A percentile compares a stretch with the other conserved stretches of the same genome.
phyloP scores from a whole-genome alignment of 2,329 filamentous ascomycete species.

The Sporothrix euskadiensis region DNA sequence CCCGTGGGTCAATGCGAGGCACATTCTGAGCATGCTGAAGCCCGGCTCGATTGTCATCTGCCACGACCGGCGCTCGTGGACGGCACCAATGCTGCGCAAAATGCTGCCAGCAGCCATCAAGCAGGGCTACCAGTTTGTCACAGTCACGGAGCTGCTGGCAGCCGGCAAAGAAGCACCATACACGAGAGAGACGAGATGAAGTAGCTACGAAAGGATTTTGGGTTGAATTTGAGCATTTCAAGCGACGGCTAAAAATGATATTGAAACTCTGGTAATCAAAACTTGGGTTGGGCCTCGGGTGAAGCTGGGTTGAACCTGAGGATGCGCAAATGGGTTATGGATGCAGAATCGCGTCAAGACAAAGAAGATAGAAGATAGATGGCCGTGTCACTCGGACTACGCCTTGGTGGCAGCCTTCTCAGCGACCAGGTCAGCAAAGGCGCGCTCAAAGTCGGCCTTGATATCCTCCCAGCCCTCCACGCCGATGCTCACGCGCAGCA shows the following conservation, averaged over 20 bases:
- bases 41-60: slow-evolving; percentile 81
- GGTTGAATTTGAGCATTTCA: neutral
- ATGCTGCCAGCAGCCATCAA: slow-evolving; percentile 71
- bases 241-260: neutral
- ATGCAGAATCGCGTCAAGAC: neutral
- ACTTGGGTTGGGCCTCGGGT: neutral
- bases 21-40: slow-evolving; percentile 76
- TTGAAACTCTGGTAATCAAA: neutral
- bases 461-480: slow-evolving; percentile 87
- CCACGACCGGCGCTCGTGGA: slow-evolving; percentile 84
- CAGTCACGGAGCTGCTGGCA: slow-evolving; percentile 66
- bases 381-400: neutral
- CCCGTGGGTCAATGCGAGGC: slow-evolving; percentile 68
- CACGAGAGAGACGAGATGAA: neutral
- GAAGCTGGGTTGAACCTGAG: neutral
- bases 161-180: slow-evolving; percentile 26
- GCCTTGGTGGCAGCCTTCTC: neutral
- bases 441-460: slow-evolving; percentile 69
- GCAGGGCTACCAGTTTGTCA: slow-evolving; percentile 70
- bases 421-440: slow-evolving; percentile 57
- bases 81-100: slow-evolving; percentile 70
- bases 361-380: neutral
- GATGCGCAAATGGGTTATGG: neutral
- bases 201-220: neutral
- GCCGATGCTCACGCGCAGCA: slow-evolving; percentile 82